A percentile compares a stretch with the other conserved stretches of the same genome.
Conservation (phyloP, 1,139 yeast genomes). For the Suhomyces anneliseae region DNA sequence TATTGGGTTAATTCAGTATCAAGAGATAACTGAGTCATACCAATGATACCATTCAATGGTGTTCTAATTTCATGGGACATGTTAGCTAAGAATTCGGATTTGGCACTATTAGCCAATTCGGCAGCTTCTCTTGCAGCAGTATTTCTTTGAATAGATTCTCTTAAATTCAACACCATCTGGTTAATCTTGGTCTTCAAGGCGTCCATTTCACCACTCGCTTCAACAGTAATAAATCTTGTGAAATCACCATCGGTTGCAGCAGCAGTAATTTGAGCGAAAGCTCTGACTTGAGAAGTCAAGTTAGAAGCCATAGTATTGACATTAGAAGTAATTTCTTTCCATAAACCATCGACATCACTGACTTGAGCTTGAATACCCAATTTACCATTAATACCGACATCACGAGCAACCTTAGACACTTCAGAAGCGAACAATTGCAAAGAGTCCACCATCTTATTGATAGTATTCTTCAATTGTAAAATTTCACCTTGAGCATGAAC, state of each 20-base stretch:
- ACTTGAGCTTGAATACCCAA: constrained; percentile 91
- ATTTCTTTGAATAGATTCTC: constrained; percentile 87
- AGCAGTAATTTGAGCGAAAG: constrained; percentile 89
- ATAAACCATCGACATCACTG: constrained; percentile 83
- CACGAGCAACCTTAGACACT: constrained; percentile 86
- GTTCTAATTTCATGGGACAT: constrained; percentile 92
- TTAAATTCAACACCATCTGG: constrained; percentile 84
- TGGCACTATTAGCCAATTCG: constrained; percentile 85
- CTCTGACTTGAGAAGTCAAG: constrained; percentile 87
- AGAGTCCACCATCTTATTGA: constrained; percentile 90
- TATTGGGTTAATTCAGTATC: constrained; percentile 87
- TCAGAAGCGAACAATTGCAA: constrained; percentile 85
- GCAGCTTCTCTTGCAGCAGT: constrained; percentile 95
- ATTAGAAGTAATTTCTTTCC: constrained; percentile 92
- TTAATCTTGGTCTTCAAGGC: constrained; percentile 87
- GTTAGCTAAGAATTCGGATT: constrained; percentile 85
- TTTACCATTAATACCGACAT: constrained; percentile 91
- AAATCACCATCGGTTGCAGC: constrained; percentile 95
- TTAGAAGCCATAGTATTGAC: constrained; percentile 93
- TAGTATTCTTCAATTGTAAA: constrained; percentile 73
- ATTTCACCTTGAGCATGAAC: constrained; percentile 90
- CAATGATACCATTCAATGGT: constrained; percentile 89
- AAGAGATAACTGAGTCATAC: constrained; percentile 85
- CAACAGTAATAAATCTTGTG: constrained; percentile 85
- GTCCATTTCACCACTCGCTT: constrained; percentile 92